Evolutionary conservation across 2,329 filamentous ascomycete genomes (phyloP), one percentile per base, ranked within the genome.

Genomic region (Tolypocladium pustulatum): DNA sequence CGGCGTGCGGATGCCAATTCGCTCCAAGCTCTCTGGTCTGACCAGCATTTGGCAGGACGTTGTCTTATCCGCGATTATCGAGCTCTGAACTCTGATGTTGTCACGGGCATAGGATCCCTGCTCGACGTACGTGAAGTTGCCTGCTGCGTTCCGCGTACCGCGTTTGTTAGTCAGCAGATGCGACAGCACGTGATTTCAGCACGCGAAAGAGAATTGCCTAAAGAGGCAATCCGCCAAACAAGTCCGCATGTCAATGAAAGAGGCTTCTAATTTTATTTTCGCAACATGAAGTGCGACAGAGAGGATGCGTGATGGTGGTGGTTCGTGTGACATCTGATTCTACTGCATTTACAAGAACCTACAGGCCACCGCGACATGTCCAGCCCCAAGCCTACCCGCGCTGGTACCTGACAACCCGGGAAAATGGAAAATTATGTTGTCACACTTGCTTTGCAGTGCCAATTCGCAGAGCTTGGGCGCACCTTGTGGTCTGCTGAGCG

Each of bases 161-260:
- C 66, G 66, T 72, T 57, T 57, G 61, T 72, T 68, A 70, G 67
- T 73, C 67, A 72, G 63, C 69, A 32, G 49, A 61, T 63, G 61
- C 63, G 62, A 56, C 27, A 17, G 38, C 63, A 64, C 62, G 63
- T 66, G 64, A 62, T 15, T 30, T 38, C 13, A n/a, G 9, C 13
- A 20, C 37, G 12, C 30, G 17, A 51, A 55, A n/a, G 32, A 8
- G 53, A 38, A 54, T 40, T 54, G 20, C 53, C 53, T 4, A 38
- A 13, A 30, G 13, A 30, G 25, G 37, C 53, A 25, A 38, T 20
- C 46, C 27, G 46, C n/a, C 25, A 25, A 27, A 15, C 41, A 46
- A 13, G 41, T 46, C 41, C 15, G 12, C 41, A 7, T 27, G 22
- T 46, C 41, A 15, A 46, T 25, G 22, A 15, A 7, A 8, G 9